A percentile compares a stretch with the other conserved stretches of the same genome.
phyloP scores from a whole-genome alignment of 352 stramenopile species.

The Phytophthora pinifolia region DNA sequence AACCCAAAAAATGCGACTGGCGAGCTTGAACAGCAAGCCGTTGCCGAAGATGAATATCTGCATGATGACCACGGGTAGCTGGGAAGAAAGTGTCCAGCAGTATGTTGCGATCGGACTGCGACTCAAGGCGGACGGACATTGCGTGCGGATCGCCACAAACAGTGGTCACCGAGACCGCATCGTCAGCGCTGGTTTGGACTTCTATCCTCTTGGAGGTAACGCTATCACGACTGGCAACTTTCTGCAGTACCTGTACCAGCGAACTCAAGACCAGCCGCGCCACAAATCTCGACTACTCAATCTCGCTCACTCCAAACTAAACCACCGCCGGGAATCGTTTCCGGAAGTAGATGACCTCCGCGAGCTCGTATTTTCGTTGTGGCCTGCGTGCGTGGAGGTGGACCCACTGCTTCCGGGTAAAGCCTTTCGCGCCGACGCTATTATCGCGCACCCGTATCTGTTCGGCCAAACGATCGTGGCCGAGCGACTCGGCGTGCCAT shows the following conservation, averaged over 20 bases:
- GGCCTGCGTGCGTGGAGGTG: conserved; percentile 50
- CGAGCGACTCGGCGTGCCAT: conserved; percentile 68
- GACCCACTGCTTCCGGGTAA: conserved; percentile 42
- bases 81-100: conserved; percentile 69
- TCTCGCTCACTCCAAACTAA: conserved; percentile 31
- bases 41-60: conserved; percentile 72
- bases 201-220: conserved; percentile 64
- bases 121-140: conserved; percentile 83
- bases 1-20: conserved; percentile 26
- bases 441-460: conserved; percentile 64
- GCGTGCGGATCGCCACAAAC: conserved; percentile 90
- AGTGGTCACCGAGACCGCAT: conserved; percentile 73
- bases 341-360: conserved; percentile 47
- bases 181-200: conserved; percentile 54
- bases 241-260: conserved; percentile 42
- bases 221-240: conserved; percentile 50
- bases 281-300: conserved; percentile 41
- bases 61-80: conserved; percentile 67
- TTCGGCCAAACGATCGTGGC: conserved; percentile 66
- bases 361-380: conserved; percentile 60
- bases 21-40: conserved; percentile 19
- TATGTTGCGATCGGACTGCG: conserved; percentile 73
- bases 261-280: conserved; percentile 33
- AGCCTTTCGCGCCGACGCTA: conserved; percentile 67
- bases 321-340: conserved; percentile 39